Evolutionary conservation across 1,284 basidiomycete genomes (phyloP).

Genomic region (Irpex sp.): DNA sequence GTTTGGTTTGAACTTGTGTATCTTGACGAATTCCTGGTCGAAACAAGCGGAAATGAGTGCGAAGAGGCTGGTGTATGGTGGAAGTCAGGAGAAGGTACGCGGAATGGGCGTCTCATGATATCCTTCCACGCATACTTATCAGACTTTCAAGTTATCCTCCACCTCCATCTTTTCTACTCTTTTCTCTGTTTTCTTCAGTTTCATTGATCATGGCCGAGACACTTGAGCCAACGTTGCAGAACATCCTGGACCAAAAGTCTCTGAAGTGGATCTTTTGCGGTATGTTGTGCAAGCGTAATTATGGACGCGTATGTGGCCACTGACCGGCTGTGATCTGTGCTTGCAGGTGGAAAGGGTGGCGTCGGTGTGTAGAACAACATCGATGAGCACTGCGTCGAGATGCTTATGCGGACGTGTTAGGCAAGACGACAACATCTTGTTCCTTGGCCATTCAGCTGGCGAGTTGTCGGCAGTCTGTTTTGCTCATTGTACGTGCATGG

Average conservation of each 20-base stretch:
- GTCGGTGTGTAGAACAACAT: slow-evolving; percentile 61
- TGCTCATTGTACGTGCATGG: slow-evolving; percentile 75
- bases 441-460: slow-evolving; percentile 94
- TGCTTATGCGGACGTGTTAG: slow-evolving; percentile 33
- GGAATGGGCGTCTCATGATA: slow-evolving; percentile 3
- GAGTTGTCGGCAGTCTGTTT: slow-evolving; percentile 81
- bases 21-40: slow-evolving; percentile 20
- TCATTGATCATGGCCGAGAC: slow-evolving; percentile 42
- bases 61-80: slow-evolving; percentile 19
- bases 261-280: slow-evolving; percentile 97
- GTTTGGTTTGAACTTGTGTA: no score
- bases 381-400: not conserved
- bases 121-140: not conserved
- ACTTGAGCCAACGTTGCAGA: slow-evolving; percentile 81
- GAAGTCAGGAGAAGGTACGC: slow-evolving; percentile 21
- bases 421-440: slow-evolving; percentile 95
- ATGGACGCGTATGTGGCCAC: slow-evolving; percentile 1
- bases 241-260: slow-evolving; percentile 83
- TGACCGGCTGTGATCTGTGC: slow-evolving; percentile 8
- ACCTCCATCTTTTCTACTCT: not conserved
- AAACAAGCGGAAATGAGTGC: slow-evolving; percentile 11
- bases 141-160: not conserved
- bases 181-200: not conserved
- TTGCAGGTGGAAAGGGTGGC: slow-evolving; percentile 88
- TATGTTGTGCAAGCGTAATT: slow-evolving; percentile 33